phyloP scores from a whole-genome alignment of 495 filamentous ascomycete species.

The Aspergillus bridgeri region DNA sequence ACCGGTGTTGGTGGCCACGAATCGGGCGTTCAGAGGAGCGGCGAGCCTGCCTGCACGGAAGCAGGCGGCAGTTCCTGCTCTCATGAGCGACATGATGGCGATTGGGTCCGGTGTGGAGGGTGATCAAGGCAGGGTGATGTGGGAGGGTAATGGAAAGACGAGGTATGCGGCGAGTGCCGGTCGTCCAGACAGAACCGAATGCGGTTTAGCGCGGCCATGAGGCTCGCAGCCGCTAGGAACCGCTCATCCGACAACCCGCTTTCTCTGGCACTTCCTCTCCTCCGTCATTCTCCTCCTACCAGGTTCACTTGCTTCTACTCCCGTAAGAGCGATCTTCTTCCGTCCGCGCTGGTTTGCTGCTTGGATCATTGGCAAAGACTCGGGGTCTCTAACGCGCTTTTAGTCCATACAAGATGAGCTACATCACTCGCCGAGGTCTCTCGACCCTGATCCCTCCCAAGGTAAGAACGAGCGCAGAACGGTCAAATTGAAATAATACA shows the following conservation, averaged over 20 bases:
- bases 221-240: constrained; percentile 27
- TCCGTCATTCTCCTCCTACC: constrained; percentile 30
- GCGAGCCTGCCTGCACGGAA: constrained; percentile 33
- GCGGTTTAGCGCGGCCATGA: constrained; percentile 38
- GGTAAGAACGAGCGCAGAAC: constrained; percentile 50
- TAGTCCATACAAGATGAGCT: constrained; percentile 75
- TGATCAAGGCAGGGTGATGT: constrained; percentile 19
- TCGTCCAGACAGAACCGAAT: constrained; percentile 37
- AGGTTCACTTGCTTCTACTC: constrained; percentile 35
- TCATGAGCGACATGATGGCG: constrained; percentile 44
- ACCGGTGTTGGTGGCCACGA: constrained; percentile 28
- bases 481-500: background rate
- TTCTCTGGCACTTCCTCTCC: constrained; percentile 34
- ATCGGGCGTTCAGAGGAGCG: constrained; percentile 36
- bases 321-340: constrained; percentile 23
- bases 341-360: background rate
- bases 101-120: constrained; percentile 19
- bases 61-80: constrained; percentile 38
- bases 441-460: constrained; percentile 98
- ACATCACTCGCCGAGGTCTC: constrained; percentile 79
- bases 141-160: constrained; percentile 25
- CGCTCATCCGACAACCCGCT: constrained; percentile 45
- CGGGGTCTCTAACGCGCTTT: constrained; percentile 25
- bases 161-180: constrained; percentile 37
- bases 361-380: constrained; percentile 3